phyloP scores from a whole-genome alignment of 1,284 basidiomycete genomes.

The Marasmius oreades region DNA sequence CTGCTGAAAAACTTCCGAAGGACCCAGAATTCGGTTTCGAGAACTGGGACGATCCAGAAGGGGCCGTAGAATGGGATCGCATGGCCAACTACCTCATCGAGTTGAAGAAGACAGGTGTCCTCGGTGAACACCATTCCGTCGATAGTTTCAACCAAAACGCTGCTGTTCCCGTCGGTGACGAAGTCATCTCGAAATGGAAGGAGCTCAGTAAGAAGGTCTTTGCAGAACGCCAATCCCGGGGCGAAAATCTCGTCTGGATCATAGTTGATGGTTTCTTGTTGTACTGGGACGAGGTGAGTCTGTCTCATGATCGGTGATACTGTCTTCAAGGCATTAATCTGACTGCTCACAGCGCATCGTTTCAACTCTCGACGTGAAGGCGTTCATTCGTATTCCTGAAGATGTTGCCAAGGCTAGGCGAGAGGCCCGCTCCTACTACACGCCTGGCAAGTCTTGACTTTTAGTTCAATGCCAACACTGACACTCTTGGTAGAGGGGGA shows the following conservation, averaged over 20 bases:
- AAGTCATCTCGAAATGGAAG: neutral
- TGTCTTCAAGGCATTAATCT: neutral
- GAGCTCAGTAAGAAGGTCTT: neutral
- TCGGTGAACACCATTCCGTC: neutral
- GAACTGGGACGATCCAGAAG: slow-evolving; percentile 2
- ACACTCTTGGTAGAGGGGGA: neutral
- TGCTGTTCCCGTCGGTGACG: neutral
- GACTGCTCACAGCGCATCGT: neutral
- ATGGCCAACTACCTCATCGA: slow-evolving; percentile 2
- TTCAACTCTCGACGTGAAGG: neutral
- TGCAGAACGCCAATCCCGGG: neutral
- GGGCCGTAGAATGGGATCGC: slow-evolving; percentile 6
- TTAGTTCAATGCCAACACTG: neutral
- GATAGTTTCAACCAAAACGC: slow-evolving; percentile 1
- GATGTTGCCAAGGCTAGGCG: neutral
- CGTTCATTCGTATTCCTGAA: slow-evolving; percentile 1
- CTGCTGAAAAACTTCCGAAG: neutral
- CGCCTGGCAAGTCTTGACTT: neutral
- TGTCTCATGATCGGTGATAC: neutral
- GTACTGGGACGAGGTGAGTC: slow-evolving; percentile 7
- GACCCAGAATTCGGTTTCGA: slow-evolving; percentile 1
- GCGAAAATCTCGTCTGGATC: slow-evolving; percentile 5
- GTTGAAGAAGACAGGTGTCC: slow-evolving; percentile 1
- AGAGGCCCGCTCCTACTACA: slow-evolving; percentile 2
- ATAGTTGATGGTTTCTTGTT: slow-evolving; percentile 6